Evolutionary conservation across 2,329 filamentous ascomycete species (phyloP).

Genomic region (Calonectria ilicicola): DNA sequence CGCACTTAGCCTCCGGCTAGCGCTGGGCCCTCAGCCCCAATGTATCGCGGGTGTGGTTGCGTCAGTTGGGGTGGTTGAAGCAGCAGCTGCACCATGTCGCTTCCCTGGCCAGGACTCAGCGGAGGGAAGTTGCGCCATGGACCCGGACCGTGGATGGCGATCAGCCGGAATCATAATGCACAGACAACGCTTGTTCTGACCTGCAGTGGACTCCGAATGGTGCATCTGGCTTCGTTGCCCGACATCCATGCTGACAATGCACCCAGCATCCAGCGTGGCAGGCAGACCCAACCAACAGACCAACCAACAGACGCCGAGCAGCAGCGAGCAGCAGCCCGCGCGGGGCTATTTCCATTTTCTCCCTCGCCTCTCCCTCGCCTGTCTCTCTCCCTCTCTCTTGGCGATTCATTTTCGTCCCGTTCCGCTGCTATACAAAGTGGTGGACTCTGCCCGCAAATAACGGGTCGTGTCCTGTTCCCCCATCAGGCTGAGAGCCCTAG

Average conservation of each 20-base stretch:
- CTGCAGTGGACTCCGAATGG: conserved; percentile 12
- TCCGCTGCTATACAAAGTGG: neutral
- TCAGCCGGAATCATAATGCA: conserved; percentile 23
- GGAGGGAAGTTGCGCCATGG: conserved; percentile 30
- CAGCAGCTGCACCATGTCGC: conserved; percentile 18
- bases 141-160: conserved; percentile 39
- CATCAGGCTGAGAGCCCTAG: neutral
- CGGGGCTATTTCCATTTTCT: neutral
- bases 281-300: neutral
- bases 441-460: neutral
- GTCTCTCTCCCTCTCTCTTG: no score
- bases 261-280: no score
- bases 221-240: conserved; percentile 12
- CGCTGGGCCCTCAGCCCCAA: neutral
- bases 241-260: neutral
- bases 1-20: neutral
- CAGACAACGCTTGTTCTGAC: conserved; percentile 10
- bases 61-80: neutral
- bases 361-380: neutral
- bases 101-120: conserved; percentile 20
- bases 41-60: neutral
- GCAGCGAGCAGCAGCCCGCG: neutral
- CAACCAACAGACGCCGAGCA: neutral
- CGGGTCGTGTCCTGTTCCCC: neutral
- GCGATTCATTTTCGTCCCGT: neutral